Evolutionary conservation across 2,329 filamentous ascomycete genomes (phyloP).

Genomic region (Exophiala spinifera): DNA sequence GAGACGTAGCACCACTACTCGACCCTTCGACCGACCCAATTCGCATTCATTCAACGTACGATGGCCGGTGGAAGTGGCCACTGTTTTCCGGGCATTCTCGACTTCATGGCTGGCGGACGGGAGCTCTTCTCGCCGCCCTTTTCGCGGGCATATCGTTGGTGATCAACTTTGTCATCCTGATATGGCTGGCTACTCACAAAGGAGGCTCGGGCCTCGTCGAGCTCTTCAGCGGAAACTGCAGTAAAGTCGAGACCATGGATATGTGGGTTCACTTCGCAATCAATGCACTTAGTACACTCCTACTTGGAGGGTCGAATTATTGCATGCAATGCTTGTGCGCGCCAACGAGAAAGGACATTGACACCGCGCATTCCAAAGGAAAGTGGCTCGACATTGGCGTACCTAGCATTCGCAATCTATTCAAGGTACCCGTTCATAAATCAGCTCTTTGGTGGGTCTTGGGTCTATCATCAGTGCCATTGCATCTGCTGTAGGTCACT

Average conservation of each 20-base stretch:
- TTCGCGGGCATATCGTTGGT: conserved; percentile 19
- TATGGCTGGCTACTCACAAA: conserved; percentile 16
- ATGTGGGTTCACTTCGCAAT: conserved; percentile 35
- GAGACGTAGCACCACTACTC: conserved; percentile 9
- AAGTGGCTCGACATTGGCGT: conserved; percentile 35
- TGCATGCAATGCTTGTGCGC: conserved; percentile 37
- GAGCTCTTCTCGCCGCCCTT: conserved; percentile 16
- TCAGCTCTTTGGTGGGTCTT: conserved; percentile 27
- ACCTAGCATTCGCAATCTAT: conserved; percentile 31
- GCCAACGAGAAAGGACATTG: conserved; percentile 34
- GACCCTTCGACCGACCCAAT: not conserved
- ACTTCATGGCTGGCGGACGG: conserved; percentile 24
- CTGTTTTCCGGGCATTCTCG: conserved; percentile 1
- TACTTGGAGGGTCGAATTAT: conserved; percentile 37
- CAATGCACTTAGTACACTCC: conserved; percentile 35
- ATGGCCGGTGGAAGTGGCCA: not conserved
- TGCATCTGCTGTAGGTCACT: conserved; percentile 29
- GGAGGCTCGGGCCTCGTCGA: conserved; percentile 8
- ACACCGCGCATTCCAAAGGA: conserved; percentile 32
- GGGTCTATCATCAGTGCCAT: conserved; percentile 26
- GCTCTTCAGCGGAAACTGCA: conserved; percentile 22
- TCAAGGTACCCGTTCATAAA: conserved; percentile 13
- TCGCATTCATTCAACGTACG: conserved; percentile 1
- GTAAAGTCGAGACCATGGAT: conserved; percentile 12
- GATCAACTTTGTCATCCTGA: conserved; percentile 20